Evolutionary conservation across 352 stramenopile species (phyloP), one percentile per base, ranked within the genome.

Genomic region (Phytophthora syringae): DNA sequence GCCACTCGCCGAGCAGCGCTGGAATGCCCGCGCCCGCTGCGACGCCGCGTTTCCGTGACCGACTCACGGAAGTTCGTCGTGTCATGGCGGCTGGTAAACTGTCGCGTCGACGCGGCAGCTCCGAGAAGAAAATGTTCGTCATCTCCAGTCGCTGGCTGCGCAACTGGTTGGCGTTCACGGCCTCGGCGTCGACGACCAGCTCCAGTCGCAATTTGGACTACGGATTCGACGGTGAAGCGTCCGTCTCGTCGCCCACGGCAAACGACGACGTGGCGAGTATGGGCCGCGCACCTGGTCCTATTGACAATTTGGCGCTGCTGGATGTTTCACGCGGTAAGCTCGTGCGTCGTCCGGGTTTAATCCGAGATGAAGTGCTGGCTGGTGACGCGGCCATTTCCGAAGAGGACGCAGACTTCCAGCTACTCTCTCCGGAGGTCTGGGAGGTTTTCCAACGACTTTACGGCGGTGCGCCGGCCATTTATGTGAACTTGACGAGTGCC

Each of bases 371-470:
- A 18, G 52, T 64, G 0, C 60, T 68, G 37, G 55, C 70, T 15
- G 70, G 60, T 4, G 70, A 77, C 15, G 74, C 58, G 15, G 55
- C 67, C 2, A 67, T 55, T 50, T 60, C 47, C 5, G 55, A 43
- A 20, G 64, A 75, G 49, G 60, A 72, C 24, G 63, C 67, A 1
- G 84, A 89, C 58, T 93, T 76, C 50, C 84, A 93, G 57, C 59
- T 90, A 21, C 70, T 93, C 27, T 77, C 84, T 11, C 50, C 74
- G 2, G 85, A 93, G 42, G 77, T 93, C 0, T 93, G 79, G 78
- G 82, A 92, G 18, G 85, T 91, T 47, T 78, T 92, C 28, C 72
- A 82, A 32, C 76, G 84, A 18, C 67, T 90, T 2, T 93, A 93
- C 53, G 81, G 85, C 34, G 85, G 85, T 18, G 78, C 77, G 7